A percentile compares a stretch with the other conserved stretches of the same genome.
These are phyloP conservation scores for Eleusine coracana DNA, from an alignment of 176 grass and related monocot genomes.

Conservation along the genomic window DNA sequence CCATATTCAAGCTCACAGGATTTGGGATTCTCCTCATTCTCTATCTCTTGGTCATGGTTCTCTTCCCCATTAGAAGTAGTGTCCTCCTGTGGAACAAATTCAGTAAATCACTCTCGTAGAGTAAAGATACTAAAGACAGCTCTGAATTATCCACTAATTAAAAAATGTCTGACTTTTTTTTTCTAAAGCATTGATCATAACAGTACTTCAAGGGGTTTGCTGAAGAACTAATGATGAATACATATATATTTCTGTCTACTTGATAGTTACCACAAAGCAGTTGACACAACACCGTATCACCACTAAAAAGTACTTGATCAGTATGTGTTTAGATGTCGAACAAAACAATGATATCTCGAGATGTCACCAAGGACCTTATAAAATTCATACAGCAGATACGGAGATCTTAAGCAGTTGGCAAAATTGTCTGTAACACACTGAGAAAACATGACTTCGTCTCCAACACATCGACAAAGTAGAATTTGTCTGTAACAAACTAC, in stretches of 20 bases:
- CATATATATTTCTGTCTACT: background rate
- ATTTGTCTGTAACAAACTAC: no score
- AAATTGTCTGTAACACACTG: no score
- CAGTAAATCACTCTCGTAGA: slow-evolving; percentile 17
- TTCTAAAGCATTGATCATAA: background rate
- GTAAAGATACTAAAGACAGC: background rate
- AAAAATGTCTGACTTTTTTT: background rate
- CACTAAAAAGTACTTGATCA: no score
- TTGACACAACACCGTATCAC: background rate
- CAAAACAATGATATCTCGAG: background rate
- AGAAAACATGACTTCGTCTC: no score
- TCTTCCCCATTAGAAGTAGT: slow-evolving; percentile 12
- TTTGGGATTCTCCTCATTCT: slow-evolving; percentile 31
- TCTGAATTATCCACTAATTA: background rate
- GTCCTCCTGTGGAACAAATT: slow-evolving; percentile 32
- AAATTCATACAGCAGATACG: background rate
- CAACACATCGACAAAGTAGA: no score
- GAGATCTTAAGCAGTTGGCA: background rate
- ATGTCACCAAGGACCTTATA: background rate
- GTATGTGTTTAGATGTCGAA: no score
- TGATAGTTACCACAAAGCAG: slow-evolving; percentile 2
- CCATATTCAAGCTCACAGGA: slow-evolving; percentile 80
- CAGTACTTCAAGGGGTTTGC: background rate
- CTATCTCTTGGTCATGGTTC: slow-evolving; percentile 31
- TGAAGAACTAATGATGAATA: background rate